Evolutionary conservation across 257 asterid genomes (phyloP), one percentile per base, ranked within the genome.

Genomic region (Perilla frutescens): DNA sequence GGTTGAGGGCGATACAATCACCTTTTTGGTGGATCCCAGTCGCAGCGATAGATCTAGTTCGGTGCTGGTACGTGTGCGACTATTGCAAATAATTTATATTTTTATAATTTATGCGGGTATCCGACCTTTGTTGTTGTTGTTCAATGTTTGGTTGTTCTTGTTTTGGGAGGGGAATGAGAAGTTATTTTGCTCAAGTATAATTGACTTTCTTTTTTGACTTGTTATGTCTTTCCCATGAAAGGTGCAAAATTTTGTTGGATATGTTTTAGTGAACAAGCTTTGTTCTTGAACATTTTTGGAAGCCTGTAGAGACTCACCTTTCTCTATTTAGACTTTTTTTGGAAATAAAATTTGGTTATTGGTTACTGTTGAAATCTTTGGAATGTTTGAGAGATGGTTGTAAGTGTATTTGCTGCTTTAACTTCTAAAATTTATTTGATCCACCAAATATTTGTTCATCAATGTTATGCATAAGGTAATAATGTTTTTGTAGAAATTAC

Each of bases 1-100:
- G 7, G 36, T 91, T 82, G 99, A 84, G 75, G 97, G 97, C 5
- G 98, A 94, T 78, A 70, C 47, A 3, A 87, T 94, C 36, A 86
- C 96, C 71, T 94, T 78, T 67, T 75, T 88, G 76, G 83, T 80
- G 41, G 92, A 91, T 68, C 97, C 97, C 8, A 71, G 60, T 47
- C 76, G 37, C 68, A 76, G 83, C 61, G 86, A 88, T 66, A 83
- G 72, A 20, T 78, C 77, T 62, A 79, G 63, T 47, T 80, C 96
- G 41, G 60, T 91, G 48, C 76, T 80, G 96, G 98, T 93, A 72
- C 51, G 80, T 11, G 20, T 76, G 3, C 58, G 59, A 10, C 13
- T 50, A 29, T 14, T 4, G 41, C 34, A 47, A 65, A 31, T 15
- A n/a, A 3, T 43, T 57, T 6, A 31, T n/a, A 10, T n/a, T 39